Evolutionary conservation across 129 eudicot genomes (phyloP).

Genomic region (Arctium lappa): DNA sequence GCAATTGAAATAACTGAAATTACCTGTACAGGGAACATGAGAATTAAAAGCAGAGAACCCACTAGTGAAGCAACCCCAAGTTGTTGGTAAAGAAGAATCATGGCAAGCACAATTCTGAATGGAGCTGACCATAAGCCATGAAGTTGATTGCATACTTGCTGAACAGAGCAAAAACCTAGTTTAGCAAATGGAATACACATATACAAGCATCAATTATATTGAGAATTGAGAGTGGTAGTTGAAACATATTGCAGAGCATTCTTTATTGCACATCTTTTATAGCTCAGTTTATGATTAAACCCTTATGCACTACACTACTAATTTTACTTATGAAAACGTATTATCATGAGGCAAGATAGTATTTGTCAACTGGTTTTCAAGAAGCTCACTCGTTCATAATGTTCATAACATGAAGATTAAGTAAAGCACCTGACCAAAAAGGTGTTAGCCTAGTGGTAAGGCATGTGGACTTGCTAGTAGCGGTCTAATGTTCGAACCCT

Average conservation of each 20-base stretch:
- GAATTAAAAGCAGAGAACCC: conserved; percentile 67
- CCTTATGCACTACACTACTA: not conserved
- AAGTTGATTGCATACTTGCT: conserved; percentile 93
- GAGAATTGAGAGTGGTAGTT: not conserved
- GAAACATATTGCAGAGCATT: not conserved
- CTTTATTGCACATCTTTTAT: not conserved
- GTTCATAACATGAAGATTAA: not conserved
- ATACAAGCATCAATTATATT: not conserved
- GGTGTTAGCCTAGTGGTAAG: too few species aligned
- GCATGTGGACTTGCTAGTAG: too few species aligned
- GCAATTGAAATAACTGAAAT: not conserved
- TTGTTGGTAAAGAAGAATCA: conserved; percentile 84
- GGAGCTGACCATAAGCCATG: conserved; percentile 97
- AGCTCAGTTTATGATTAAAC: not conserved
- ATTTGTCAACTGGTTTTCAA: not conserved
- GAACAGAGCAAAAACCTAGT: conserved; percentile 28
- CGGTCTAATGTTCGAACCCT: too few species aligned
- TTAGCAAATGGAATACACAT: not conserved
- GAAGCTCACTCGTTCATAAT: not conserved
- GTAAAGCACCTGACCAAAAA: not conserved
- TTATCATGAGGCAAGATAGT: not conserved
- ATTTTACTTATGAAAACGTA: not conserved
- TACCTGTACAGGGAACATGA: conserved; percentile 93
- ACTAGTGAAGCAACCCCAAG: conserved; percentile 84
- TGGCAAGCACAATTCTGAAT: conserved; percentile 71